phyloP scores from a whole-genome alignment of 2,329 filamentous ascomycete species.

The Colletotrichum tofieldiae region DNA sequence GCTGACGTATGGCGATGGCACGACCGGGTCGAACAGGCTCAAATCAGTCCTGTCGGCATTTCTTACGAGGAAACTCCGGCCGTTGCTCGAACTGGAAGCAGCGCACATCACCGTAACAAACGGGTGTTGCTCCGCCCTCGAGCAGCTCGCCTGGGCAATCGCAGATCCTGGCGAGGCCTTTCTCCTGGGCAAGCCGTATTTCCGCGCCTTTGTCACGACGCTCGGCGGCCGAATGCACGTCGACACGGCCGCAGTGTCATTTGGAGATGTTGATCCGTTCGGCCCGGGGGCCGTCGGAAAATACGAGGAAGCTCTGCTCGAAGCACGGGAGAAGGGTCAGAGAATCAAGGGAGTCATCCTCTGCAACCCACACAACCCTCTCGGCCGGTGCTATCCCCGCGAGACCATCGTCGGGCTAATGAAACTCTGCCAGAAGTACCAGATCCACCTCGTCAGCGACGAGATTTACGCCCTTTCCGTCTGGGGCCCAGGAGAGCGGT shows the following conservation, averaged over 20 bases:
- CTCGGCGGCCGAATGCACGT: slow-evolving; percentile 58
- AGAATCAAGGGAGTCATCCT: background rate
- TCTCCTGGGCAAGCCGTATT: slow-evolving; percentile 60
- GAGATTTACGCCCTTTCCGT: slow-evolving; percentile 71
- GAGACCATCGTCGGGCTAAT: slow-evolving; percentile 61
- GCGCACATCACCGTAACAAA: slow-evolving; percentile 56
- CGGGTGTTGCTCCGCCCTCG: slow-evolving; percentile 58
- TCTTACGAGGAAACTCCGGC: slow-evolving; percentile 53
- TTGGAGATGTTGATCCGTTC: background rate
- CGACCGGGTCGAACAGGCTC: slow-evolving; percentile 53
- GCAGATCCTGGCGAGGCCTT: slow-evolving; percentile 57
- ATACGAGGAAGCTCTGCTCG: slow-evolving; percentile 64
- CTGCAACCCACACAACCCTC: slow-evolving; percentile 67
- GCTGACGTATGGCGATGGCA: slow-evolving; percentile 60
- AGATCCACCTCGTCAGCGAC: slow-evolving; percentile 70
- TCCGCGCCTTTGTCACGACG: slow-evolving; percentile 64
- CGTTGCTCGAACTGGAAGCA: slow-evolving; percentile 47
- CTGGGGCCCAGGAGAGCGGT: slow-evolving; percentile 48
- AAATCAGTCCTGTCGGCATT: slow-evolving; percentile 52
- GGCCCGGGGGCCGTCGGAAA: background rate
- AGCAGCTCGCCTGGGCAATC: slow-evolving; percentile 57
- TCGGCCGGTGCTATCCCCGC: slow-evolving; percentile 62
- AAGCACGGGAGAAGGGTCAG: background rate
- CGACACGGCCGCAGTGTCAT: slow-evolving; percentile 13
- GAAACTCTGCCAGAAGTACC: slow-evolving; percentile 64